Evolutionary conservation across 1,284 basidiomycete species (phyloP).

Genomic region (Cryptococcus hybrid): DNA sequence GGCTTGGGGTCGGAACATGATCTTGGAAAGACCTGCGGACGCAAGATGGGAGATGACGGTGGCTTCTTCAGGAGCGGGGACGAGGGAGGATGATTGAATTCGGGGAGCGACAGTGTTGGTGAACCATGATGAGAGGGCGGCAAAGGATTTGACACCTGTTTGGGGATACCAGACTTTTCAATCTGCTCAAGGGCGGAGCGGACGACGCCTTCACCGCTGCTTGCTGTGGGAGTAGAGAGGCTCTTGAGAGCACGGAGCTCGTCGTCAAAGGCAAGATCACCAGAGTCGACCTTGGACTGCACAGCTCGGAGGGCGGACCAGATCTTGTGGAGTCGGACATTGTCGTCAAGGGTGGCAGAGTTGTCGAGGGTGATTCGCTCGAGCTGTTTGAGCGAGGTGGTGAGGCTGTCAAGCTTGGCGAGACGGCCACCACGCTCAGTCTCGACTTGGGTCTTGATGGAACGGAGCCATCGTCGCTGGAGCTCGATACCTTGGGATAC

Average conservation of each 20-base stretch:
- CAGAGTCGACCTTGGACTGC: slow-evolving; percentile 56
- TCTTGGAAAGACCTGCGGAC: slow-evolving; percentile 68
- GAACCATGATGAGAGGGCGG: slow-evolving; percentile 89
- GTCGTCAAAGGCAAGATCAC: slow-evolving; percentile 72
- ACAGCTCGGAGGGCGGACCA: slow-evolving; percentile 53
- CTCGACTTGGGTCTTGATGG: slow-evolving; percentile 94
- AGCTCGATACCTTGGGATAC: slow-evolving; percentile 96
- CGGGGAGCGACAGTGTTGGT: slow-evolving; percentile 76
- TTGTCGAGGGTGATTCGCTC: slow-evolving; percentile 91
- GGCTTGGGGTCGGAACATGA: slow-evolving; percentile 76
- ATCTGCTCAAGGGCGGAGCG: slow-evolving; percentile 67
- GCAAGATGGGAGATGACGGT: slow-evolving; percentile 86
- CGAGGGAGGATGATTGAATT: slow-evolving; percentile 82
- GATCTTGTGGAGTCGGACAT: slow-evolving; percentile 70
- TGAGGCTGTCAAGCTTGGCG: slow-evolving; percentile 90
- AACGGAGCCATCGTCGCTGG: slow-evolving; percentile 92
- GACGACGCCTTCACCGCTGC: slow-evolving; percentile 54
- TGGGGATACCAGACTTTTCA: slow-evolving; percentile 70
- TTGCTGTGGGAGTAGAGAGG: slow-evolving; percentile 59
- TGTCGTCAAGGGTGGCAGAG: slow-evolving; percentile 82
- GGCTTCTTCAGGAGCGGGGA: slow-evolving; percentile 68
- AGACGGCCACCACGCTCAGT: slow-evolving; percentile 94
- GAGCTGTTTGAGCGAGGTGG: slow-evolving; percentile 83
- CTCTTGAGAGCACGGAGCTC: slow-evolving; percentile 77
- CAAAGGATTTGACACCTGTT: slow-evolving; percentile 84